These are phyloP conservation scores for Mycena pura DNA, from an alignment of 768 basidiomycete genomes.

Conservation along the genomic window DNA sequence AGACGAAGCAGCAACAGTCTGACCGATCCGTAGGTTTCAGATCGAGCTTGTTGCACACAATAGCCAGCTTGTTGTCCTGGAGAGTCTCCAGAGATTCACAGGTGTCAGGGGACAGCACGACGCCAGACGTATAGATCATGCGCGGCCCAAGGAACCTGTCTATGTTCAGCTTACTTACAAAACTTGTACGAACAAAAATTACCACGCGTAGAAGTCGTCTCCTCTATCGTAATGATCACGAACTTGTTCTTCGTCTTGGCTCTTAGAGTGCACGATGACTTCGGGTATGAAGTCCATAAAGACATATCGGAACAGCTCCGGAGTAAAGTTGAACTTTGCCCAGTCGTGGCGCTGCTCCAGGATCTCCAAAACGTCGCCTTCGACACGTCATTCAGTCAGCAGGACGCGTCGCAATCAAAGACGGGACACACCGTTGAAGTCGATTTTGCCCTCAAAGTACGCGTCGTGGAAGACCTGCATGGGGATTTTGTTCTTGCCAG, in stretches of 20 bases:
- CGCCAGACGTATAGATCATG: conserved; percentile 97
- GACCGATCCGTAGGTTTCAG: conserved; percentile 83
- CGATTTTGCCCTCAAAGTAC: conserved; percentile 95
- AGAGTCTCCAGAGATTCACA: conserved; percentile 90
- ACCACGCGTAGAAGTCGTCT: conserved; percentile 96
- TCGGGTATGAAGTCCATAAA: conserved; percentile 89
- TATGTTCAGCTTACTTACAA: not conserved
- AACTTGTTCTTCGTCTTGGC: conserved; percentile 95
- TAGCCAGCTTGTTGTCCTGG: conserved; percentile 96
- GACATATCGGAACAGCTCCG: conserved; percentile 93
- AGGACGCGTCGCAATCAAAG: conserved; percentile 5
- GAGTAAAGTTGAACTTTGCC: conserved; percentile 90
- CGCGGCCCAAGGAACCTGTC: conserved; percentile 90
- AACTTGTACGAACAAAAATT: conserved; percentile 15
- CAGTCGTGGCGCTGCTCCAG: conserved; percentile 97
- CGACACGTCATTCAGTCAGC: not conserved
- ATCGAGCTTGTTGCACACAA: conserved; percentile 94
- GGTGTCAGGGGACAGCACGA: conserved; percentile 72
- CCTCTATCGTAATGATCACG: conserved; percentile 96
- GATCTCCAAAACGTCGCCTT: conserved; percentile 92
- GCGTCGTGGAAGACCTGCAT: conserved; percentile 98
- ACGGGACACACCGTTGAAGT: conserved; percentile 81
- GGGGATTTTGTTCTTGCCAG: conserved; percentile 90
- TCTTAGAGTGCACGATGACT: conserved; percentile 87
- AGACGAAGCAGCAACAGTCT: conserved; percentile 2